A percentile compares a stretch with the other conserved stretches of the same genome.
These are phyloP conservation scores for Pichia scutulata DNA, from an alignment of 805 yeast genomes.

Conservation along the genomic window DNA sequence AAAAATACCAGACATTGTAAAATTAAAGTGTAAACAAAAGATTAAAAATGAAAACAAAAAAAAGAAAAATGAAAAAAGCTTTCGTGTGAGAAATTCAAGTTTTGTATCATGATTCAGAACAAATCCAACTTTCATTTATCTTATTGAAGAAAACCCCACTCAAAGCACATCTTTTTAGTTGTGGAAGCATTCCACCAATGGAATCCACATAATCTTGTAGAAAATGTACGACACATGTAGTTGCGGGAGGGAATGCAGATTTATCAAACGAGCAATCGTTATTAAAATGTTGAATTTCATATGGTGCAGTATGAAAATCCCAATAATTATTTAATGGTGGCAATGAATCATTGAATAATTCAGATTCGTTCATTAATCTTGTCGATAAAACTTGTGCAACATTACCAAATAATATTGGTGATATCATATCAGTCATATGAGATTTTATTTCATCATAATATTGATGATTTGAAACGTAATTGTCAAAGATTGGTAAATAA, in stretches of 20 bases:
- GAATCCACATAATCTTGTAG: conserved; percentile 34
- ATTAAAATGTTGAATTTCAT: conserved; percentile 30
- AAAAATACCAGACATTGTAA: not conserved
- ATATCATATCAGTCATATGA: conserved; percentile 51
- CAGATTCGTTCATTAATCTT: conserved; percentile 23
- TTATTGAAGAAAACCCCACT: conserved; percentile 37
- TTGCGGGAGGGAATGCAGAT: conserved; percentile 34
- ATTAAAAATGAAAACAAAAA: not conserved
- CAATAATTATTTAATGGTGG: conserved; percentile 33
- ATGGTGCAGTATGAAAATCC: conserved; percentile 39
- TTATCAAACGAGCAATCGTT: conserved; percentile 37
- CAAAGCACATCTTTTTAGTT: conserved; percentile 27
- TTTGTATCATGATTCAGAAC: conserved; percentile 7
- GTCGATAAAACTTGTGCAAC: conserved; percentile 38
- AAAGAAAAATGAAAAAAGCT: not conserved
- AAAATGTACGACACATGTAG: conserved; percentile 40
- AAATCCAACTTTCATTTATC: conserved; percentile 10
- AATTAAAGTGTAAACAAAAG: not conserved
- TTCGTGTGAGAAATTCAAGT: not conserved
- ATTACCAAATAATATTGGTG: conserved; percentile 48
- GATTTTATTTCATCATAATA: conserved; percentile 42
- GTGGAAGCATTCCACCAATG: conserved; percentile 29
- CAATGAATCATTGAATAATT: conserved; percentile 19
- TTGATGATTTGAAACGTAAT: conserved; percentile 55
- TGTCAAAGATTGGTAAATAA: conserved; percentile 45